phyloP scores from a whole-genome alignment of 257 asterid species.

The Verbena officinalis region DNA sequence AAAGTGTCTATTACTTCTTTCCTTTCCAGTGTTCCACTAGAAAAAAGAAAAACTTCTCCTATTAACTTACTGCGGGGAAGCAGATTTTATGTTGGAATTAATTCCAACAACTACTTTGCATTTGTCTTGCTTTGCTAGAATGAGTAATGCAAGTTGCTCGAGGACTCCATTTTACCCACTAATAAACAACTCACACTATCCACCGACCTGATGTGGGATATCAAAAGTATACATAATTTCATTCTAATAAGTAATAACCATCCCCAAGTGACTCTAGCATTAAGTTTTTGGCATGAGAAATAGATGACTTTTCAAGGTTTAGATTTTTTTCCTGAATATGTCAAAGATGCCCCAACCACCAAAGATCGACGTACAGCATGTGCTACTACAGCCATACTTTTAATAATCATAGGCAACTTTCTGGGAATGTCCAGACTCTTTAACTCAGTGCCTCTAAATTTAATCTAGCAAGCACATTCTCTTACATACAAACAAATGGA shows the following conservation, averaged over 20 bases:
- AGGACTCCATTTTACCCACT: too few species aligned
- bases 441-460: neutral
- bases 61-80: too few species aligned
- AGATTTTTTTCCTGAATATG: neutral
- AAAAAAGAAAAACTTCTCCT: too few species aligned
- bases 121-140: too few species aligned
- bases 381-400: neutral
- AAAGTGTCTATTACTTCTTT: too few species aligned
- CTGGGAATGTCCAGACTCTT: neutral
- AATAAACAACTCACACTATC: too few species aligned
- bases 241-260: neutral
- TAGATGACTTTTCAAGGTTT: neutral
- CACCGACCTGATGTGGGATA: too few species aligned
- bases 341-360: neutral
- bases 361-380: neutral
- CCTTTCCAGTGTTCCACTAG: too few species aligned
- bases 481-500: neutral
- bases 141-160: too few species aligned
- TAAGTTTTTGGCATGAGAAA: neutral
- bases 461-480: neutral
- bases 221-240: neutral
- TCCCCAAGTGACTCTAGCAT: neutral
- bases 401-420: neutral
- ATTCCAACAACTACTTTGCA: too few species aligned
- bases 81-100: too few species aligned